Evolutionary conservation across 768 basidiomycete genomes (phyloP), one percentile per base, ranked within the genome.

Genomic region (Xanthoconium stramineum): DNA sequence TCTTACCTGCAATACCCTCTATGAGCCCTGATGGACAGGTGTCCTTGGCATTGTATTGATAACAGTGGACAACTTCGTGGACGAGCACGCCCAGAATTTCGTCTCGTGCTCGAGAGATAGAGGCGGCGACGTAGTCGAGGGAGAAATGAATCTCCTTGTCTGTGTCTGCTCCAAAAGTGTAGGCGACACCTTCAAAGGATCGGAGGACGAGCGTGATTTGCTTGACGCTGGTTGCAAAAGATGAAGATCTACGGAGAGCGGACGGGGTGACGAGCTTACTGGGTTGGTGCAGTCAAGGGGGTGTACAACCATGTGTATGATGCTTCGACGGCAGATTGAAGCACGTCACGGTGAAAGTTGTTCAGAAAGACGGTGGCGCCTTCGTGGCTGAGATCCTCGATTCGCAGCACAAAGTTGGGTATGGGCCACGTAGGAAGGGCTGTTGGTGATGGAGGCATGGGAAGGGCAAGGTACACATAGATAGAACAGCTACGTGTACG

Each of bases 41-140:
- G 28, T 76, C 83, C 24, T 73, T 65, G 2, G 78, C 87, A 61
- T 88, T 78, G 69, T 83, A 81, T 65, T 91, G 90, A 66, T 78
- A 91, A 64, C 86, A 91, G 60, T 92, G 90, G 7, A 89, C 89
- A 65, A 87, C 78, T 71, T 92, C 88, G 66, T 89, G 89, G 36
- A 80, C 74, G 4, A 92, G 74, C 4, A 91, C 88, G 5, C 89
- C 90, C 40, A 73, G 60, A 47, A 91, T 84, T 72, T 92, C 89
- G 46, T 86, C 78, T 30, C 71, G 65, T 52, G 81, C 76, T 39
- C 76, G 73, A 55, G 72, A 52, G 14, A 65, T 65, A 35, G 69
- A 72, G 50, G 75, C 73, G 49, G 72, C 71, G 69, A 91, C 78
- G 70, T 91, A 82, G 47, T 84, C 77, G 24, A 86, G 78, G 8